Base-by-base conservation (phyloP, 495 filamentous ascomycete genomes). In the Penicillium lividum region DNA sequence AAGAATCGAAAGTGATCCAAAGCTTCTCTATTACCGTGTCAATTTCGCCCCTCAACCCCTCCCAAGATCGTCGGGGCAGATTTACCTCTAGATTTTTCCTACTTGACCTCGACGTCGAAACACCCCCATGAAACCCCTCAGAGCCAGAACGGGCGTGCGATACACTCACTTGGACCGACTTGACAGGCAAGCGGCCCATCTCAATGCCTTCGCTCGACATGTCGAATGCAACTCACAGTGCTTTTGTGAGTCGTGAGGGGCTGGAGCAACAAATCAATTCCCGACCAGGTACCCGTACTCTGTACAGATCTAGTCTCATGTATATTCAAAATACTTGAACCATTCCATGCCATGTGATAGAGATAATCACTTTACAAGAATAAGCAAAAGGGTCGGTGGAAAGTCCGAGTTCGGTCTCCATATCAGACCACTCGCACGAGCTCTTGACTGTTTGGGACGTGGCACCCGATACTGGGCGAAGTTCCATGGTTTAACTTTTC, bases 1-100 rank as follows among this genome's bases (percentile, higher is more conserved):
- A 3, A 72, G 59, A 16, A 72, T 60, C 1, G 69, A 70, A 0
- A 70, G 52, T 4, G 68, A 61, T 3, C 68, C 69, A 52, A 72
- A 72, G 18, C 63, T 66, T 46, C 69, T 56, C 69, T 72, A 43
- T 46, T 1, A 31, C 7, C 13, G 8, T 53, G 27, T 53, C 13
- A 42, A 36, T 30, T 6, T 53, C 5, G 6, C 36, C 31, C 10
- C 31, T 33, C 31, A 7, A 0, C 33, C 13, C 9, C 33, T 36
- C 9, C 13, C 7, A 11, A 36, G 16, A 36, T 16, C 8, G 49
- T 46, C 18, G 33, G 49, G 16, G 42, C 25, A 13, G 13, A 52
- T 56, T 44, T 53, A 63, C 61, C 40, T 63, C 61, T 49, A 63
- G 13, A 10, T 40, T 46, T 42, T 59, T 63, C 36, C 56, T 56